These are phyloP conservation scores for Angomonas ambiguus DNA, from an alignment of 208 protist genomes.

Conservation along the genomic window DNA sequence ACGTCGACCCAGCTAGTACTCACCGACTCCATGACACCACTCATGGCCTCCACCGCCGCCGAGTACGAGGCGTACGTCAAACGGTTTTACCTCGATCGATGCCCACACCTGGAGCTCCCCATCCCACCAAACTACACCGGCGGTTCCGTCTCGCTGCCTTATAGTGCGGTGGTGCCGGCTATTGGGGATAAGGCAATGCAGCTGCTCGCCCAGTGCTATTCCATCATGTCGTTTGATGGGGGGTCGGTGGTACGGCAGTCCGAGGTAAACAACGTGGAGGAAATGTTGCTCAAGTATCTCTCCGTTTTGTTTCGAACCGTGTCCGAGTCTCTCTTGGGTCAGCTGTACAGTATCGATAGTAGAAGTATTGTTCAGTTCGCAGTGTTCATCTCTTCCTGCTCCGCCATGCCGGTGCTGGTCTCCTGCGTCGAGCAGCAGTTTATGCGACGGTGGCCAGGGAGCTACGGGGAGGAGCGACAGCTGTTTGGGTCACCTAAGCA, in stretches of 20 bases:
- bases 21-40: slow-evolving; percentile 49
- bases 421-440: slow-evolving; percentile 88
- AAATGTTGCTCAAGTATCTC: slow-evolving; percentile 89
- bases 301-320: slow-evolving; percentile 84
- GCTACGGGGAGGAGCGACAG: slow-evolving; percentile 55
- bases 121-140: slow-evolving; percentile 44
- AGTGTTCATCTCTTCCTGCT: slow-evolving; percentile 75
- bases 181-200: slow-evolving; percentile 52
- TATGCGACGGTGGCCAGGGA: slow-evolving; percentile 69
- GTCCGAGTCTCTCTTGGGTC: slow-evolving; percentile 56
- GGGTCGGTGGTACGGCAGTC: slow-evolving; percentile 66
- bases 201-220: slow-evolving; percentile 73
- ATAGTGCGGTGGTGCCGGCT: slow-evolving; percentile 55
- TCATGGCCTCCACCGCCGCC: slow-evolving; percentile 29
- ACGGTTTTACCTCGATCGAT: slow-evolving; percentile 64
- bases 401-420: slow-evolving; percentile 70
- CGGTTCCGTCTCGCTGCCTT: slow-evolving; percentile 57
- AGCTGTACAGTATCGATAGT: slow-evolving; percentile 50
- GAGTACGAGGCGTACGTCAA: slow-evolving; percentile 58
- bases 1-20: slow-evolving; percentile 61
- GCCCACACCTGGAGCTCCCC: slow-evolving; percentile 53
- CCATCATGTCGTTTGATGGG: slow-evolving; percentile 59
- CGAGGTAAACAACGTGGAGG: slow-evolving; percentile 88
- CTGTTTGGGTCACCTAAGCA: slow-evolving; percentile 64
- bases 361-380: slow-evolving; percentile 59